Percentiles rank a stretch among this genome's conserved stretches.
Conservation (phyloP, 768 basidiomycete species). For the Hygrophoropsis aurantiaca region DNA sequence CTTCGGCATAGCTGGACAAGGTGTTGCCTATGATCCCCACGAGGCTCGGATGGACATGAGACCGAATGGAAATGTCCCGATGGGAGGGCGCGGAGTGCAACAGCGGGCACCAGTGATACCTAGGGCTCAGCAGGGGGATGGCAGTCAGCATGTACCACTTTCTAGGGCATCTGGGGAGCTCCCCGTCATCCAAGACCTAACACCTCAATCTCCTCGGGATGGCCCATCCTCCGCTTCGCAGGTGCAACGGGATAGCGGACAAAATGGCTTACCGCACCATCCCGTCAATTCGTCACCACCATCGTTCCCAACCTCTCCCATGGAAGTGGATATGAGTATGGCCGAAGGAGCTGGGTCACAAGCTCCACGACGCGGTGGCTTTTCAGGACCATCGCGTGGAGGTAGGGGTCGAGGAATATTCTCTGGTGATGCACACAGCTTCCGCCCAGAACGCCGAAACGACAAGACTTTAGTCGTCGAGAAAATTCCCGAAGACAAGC, state of each 20-base stretch:
- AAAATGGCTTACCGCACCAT: slow-evolving; percentile 7
- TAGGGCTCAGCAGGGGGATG: slow-evolving; percentile 55
- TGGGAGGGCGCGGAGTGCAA: slow-evolving; percentile 34
- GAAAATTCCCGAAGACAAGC: slow-evolving; percentile 86
- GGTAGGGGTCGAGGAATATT: slow-evolving; percentile 58
- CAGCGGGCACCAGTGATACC: slow-evolving; percentile 59
- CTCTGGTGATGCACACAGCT: slow-evolving; percentile 60
- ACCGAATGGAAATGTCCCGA: slow-evolving; percentile 36
- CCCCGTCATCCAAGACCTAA: slow-evolving; percentile 82
- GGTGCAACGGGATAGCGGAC: slow-evolving; percentile 24
- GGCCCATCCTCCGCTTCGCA: slow-evolving; percentile 23
- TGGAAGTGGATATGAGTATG: slow-evolving; percentile 37
- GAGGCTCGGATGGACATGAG: slow-evolving; percentile 83
- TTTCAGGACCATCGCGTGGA: slow-evolving; percentile 42
- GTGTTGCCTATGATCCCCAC: slow-evolving; percentile 71
- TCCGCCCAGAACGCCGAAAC: slow-evolving; percentile 64
- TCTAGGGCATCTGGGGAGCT: slow-evolving; percentile 64
- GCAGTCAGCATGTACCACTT: slow-evolving; percentile 37
- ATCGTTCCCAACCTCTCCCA: slow-evolving; percentile 9
- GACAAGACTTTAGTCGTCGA: slow-evolving; percentile 90
- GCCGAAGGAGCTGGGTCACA: slow-evolving; percentile 23
- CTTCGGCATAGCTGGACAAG: slow-evolving; percentile 47
- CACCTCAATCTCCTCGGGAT: slow-evolving; percentile 48
- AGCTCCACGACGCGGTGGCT: slow-evolving; percentile 16
- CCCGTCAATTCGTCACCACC: slow-evolving; percentile 10